Evolutionary conservation across 164 flowering plant genomes (phyloP), one percentile per base, ranked within the genome.

Genomic region (Paratinospora sagittata): DNA sequence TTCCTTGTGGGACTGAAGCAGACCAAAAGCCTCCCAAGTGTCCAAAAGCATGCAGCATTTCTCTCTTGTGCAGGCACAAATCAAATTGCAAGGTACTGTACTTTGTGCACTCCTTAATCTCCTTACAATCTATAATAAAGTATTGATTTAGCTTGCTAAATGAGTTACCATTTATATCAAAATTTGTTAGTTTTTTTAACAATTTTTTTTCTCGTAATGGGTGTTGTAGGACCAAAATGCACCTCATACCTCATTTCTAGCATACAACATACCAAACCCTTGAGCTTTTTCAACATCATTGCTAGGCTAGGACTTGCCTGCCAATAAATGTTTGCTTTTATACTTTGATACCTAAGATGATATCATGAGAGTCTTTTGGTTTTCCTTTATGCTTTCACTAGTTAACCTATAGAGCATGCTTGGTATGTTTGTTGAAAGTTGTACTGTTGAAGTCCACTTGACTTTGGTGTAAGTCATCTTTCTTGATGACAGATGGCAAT

Each of bases 21-120:
- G 87, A 86, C 67, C 92, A 94, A 78, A 91, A 85, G 83, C 98
- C 97, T 81, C 98, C 98, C 45, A 89, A 70, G 77, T 94, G 98
- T 83, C 84, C 78, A 27, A 94, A 87, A 81, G 81, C 62, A 66
- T 94, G 98, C 74, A 63, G 33, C 21, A 70, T 94, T 47, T 45
- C 80, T 78, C 89, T 87, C 76, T 75, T 94, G 61, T 94, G 98
- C 85, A 86, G 85, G 77, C 97, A 94, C 85, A 85, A 69, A 27
- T 65, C 84, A 69, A 84, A 33, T 73, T 43, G 67, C 74, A 92
- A 91, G 97, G 98, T 94, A 81, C 52, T 60, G 41, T 27, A n/a
- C 27, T 37, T 72, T 39, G 43, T 39, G 76, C 11, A 6, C 64
- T 62, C 27, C 34, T 76, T 63, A 14, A 39, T 19, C 70, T 57